Base-by-base conservation (phyloP, 2,329 filamentous ascomycete genomes). In the Cladorrhinum sp. region DNA sequence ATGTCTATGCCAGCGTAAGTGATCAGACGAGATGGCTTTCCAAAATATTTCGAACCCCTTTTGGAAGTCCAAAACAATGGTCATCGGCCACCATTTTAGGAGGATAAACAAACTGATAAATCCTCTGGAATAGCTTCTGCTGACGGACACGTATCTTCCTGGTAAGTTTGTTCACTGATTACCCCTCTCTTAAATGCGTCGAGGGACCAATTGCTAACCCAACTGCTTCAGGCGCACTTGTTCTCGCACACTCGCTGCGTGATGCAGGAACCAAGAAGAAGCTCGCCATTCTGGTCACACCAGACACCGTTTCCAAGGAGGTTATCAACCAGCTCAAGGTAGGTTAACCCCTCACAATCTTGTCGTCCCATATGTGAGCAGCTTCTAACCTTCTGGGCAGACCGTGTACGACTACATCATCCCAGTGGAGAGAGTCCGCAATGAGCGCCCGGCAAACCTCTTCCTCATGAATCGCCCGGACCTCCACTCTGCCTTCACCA, bases 81-180 rank as follows among this genome's bases (percentile, higher is more conserved):
- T 12, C 10, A 2, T 27, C n/a, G n/a, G 7, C 29, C 25, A 25
- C 9, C 16, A 12, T 41, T 20, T 12, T n/a, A 9, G 4, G n/a
- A 52, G 22, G 29, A 51, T 62, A 38, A 2, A 41, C 55, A 12
- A 62, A 61, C 69, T 71, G 60, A 70, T 57, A 57, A 60, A 32
- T 24, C 8, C 48, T 9, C 54, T 41, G 20, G 54, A 65, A 70
- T 76, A 97, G 93, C 90, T 99, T 75, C 85, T 98, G 59, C 81
- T 96, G 78, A 96, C 86, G 78, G 93, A 99, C 78, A 85, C 85
- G 64, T 99, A 99, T 76, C 85, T 99, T 55, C 93, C 95, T 74
- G 93, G 93, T 96, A 81, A 70, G 77, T 74, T 58, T 62, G 54
- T 49, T 54, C 29, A 7, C 13, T 32, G 29, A 32, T 13, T 45